phyloP scores from a whole-genome alignment of 2,329 filamentous ascomycete species.

The Colletotrichum phormii region DNA sequence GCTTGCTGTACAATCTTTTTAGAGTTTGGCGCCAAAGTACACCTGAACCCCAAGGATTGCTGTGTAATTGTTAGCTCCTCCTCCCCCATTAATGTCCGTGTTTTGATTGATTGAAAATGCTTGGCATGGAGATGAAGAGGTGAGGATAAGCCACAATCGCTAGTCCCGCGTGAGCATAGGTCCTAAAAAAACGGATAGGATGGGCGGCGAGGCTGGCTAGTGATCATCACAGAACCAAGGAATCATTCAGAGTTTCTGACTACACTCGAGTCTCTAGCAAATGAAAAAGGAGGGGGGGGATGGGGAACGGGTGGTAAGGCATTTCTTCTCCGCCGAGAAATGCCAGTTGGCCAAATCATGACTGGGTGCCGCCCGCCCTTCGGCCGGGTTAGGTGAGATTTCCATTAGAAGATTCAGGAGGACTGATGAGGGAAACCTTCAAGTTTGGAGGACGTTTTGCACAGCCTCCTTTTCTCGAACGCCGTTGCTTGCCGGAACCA shows the following conservation, averaged over 20 bases:
- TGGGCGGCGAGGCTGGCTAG: not conserved
- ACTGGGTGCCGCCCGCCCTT: not conserved
- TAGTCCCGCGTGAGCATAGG: not conserved
- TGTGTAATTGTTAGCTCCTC: not conserved
- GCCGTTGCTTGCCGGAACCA: constrained; percentile 2
- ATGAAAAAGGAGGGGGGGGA: not conserved
- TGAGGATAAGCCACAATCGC: not conserved
- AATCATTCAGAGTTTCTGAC: not conserved
- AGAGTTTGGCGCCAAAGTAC: not conserved
- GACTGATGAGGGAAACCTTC: not conserved
- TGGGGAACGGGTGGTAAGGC: not conserved
- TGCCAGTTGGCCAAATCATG: constrained; percentile 27
- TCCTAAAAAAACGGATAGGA: not conserved
- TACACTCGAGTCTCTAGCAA: not conserved
- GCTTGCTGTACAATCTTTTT: not conserved
- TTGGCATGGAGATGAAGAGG: not conserved
- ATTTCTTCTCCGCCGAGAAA: not conserved
- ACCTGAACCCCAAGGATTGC: not conserved
- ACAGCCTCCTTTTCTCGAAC: constrained; percentile 29
- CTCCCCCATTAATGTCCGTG: not conserved
- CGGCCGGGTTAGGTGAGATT: not conserved
- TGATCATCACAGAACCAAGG: not conserved
- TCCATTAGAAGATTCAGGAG: too few species aligned
- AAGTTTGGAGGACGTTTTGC: constrained; percentile 8
- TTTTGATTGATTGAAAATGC: not conserved